These are phyloP conservation scores for Mariannaea elegans DNA, from an alignment of 2,329 filamentous ascomycete species.

Conservation along the genomic window DNA sequence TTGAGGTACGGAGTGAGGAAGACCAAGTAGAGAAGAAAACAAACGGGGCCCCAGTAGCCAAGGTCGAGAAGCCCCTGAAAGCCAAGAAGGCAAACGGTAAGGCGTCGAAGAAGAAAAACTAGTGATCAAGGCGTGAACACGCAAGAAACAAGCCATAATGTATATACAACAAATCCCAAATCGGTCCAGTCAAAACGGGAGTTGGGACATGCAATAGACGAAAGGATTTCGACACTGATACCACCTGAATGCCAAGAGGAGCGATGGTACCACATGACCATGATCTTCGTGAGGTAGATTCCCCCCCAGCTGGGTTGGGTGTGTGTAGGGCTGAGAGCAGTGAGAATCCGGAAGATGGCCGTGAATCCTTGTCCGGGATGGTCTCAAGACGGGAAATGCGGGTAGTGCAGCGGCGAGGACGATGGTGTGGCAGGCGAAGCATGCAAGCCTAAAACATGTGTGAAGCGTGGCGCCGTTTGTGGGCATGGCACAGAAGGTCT, in stretches of 20 bases:
- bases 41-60: background rate
- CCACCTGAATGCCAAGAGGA: background rate
- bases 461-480: background rate
- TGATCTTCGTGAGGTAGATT: constrained; percentile 14
- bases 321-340: constrained; percentile 33
- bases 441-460: background rate
- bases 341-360: constrained; percentile 38
- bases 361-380: constrained; percentile 25
- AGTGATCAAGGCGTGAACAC: constrained; percentile 23
- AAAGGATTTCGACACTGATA: background rate
- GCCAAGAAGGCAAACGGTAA: constrained; percentile 30
- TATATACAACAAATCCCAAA: background rate
- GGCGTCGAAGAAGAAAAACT: constrained; percentile 33
- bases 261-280: background rate
- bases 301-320: background rate
- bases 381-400: background rate
- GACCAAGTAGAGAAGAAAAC: constrained; percentile 1
- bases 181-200: background rate
- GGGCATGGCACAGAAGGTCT: no score
- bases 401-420: background rate
- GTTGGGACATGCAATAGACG: background rate
- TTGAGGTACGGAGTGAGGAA: constrained; percentile 67
- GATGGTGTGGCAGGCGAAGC: background rate
- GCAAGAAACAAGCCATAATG: background rate
- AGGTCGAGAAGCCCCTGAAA: background rate